phyloP scores from a whole-genome alignment of 192 early-diverging fungal genomes.

The Polychytrium aggregatum region DNA sequence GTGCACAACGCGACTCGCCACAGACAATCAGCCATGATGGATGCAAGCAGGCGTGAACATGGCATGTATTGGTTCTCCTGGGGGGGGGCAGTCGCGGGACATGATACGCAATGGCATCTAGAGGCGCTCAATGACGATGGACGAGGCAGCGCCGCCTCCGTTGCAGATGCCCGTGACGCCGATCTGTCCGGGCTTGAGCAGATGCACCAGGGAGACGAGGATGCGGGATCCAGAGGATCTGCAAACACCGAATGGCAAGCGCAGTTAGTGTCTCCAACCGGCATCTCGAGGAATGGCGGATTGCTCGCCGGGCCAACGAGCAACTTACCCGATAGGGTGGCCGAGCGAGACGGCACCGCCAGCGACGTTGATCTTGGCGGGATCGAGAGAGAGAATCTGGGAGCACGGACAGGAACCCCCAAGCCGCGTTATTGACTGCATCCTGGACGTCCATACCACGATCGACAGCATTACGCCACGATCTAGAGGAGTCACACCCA shows the following conservation, averaged over 20 bases:
- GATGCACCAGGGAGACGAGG: slow-evolving; percentile 65
- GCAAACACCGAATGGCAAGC: slow-evolving; percentile 15
- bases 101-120: slow-evolving; percentile 9
- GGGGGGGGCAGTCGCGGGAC: no score
- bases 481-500: no score
- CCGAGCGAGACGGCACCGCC: slow-evolving; percentile 93
- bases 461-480: no score
- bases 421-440: slow-evolving; percentile 79
- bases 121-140: slow-evolving; percentile 59
- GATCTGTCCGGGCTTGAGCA: slow-evolving; percentile 60
- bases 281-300: no score
- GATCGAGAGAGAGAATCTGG: slow-evolving; percentile 66
- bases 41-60: no score
- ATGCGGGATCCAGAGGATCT: slow-evolving; percentile 88
- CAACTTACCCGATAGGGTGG: slow-evolving; percentile 86
- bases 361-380: slow-evolving; percentile 76
- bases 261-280: background rate
- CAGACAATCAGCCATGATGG: no score
- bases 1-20: no score
- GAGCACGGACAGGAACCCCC: no score
- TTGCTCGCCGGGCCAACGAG: no score
- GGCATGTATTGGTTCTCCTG: no score
- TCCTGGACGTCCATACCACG: no score
- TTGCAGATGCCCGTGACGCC: slow-evolving; percentile 92
- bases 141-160: slow-evolving; percentile 88